Base-by-base conservation (phyloP, 352 stramenopile species). In the Phytophthora hybrid region DNA sequence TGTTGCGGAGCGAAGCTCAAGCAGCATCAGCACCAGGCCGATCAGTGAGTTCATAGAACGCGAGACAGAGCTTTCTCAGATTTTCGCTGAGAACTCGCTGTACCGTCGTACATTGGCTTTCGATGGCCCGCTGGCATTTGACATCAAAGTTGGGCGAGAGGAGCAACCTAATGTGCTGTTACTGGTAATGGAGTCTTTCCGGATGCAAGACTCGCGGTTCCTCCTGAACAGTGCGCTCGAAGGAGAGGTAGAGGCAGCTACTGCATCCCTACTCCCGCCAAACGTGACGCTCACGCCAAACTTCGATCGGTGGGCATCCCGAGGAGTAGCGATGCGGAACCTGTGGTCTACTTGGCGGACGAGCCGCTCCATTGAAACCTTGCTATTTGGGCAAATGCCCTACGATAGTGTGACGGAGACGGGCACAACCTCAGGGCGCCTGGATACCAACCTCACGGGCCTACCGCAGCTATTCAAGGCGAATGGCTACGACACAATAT, bases 321-420 rank as follows among this genome's bases (percentile, higher is more conserved):
- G 80, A 1, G 83, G 83, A 32, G 74, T 93, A 13, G 83, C 58
- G 7, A 78, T 93, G 41, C 67, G 76, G 39, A 93, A 88, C 60
- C 73, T 92, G 55, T 93, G 86, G 86, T 92, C 86, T 1, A 84
- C 75, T 0, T 91, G 78, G 80, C 81, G 79, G n/a, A 93, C 86
- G 52, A 93, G 86, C 66, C 86, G 86, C 5, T 89, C 86, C 7
- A 59, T 93, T 11, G 86, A 93, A 70, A 80, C 77, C 11, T 81
- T 92, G 18, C 59, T 93, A 3, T 93, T 92, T 51, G 86, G 79
- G 0, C 86, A 92, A 47, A 63, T 92, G 57, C 82, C 84, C 4
- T 89, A 91, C 41, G 84, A 93, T 41, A 91, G 82, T 63, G 63
- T 82, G 11, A 87, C 77, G 0, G 66, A 82, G 23, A 88, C 84